These are phyloP conservation scores for Leishmania tarentolae DNA, from an alignment of 208 protist species.

Conservation along the genomic window DNA sequence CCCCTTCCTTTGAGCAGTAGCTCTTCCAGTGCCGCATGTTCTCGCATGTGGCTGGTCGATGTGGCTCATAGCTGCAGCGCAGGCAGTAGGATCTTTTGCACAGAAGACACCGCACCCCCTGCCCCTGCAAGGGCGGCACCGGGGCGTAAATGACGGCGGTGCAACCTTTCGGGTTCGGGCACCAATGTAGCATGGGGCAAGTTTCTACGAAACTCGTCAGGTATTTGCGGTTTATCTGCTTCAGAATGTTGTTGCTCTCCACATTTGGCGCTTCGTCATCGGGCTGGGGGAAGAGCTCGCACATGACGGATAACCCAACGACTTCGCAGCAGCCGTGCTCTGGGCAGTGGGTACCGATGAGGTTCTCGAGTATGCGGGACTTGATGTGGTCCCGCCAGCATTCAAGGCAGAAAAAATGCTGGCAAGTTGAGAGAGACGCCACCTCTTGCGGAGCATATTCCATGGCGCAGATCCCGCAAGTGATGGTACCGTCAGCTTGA, in stretches of 20 bases:
- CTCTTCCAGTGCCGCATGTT: constrained; percentile 50
- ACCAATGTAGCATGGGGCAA: constrained; percentile 64
- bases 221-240: constrained; percentile 34
- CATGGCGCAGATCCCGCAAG: constrained; percentile 18
- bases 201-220: constrained; percentile 22
- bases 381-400: constrained; percentile 46
- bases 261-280: not conserved
- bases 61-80: constrained; percentile 36
- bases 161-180: constrained; percentile 67
- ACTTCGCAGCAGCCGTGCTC: constrained; percentile 29
- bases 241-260: not conserved
- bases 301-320: constrained; percentile 26
- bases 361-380: constrained; percentile 16
- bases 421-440: constrained; percentile 30
- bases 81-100: constrained; percentile 58
- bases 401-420: constrained; percentile 37
- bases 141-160: constrained; percentile 47
- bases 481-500: not conserved
- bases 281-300: constrained; percentile 12
- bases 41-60: constrained; percentile 60
- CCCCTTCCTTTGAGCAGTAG: constrained; percentile 49
- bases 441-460: constrained; percentile 20
- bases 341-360: constrained; percentile 28
- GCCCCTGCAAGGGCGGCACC: constrained; percentile 34
- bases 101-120: constrained; percentile 50